These are phyloP conservation scores for Sesbania bispinosa DNA, from an alignment of 306 rosid genomes.

Conservation along the genomic window DNA sequence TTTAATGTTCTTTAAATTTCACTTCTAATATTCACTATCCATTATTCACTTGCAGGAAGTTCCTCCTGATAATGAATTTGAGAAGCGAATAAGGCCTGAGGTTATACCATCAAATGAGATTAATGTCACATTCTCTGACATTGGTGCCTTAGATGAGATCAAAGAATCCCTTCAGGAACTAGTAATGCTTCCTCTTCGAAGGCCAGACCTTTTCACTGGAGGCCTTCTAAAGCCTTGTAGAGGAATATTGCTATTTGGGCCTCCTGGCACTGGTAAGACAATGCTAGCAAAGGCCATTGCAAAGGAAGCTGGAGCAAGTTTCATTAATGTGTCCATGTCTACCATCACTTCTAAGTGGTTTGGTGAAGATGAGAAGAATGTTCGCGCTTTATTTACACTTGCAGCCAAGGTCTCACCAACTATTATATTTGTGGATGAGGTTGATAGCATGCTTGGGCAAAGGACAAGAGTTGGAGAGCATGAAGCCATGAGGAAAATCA, in stretches of 20 bases:
- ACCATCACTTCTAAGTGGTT: slow-evolving; percentile 99
- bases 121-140: slow-evolving; percentile 72
- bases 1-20: no score
- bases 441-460: slow-evolving; percentile 99
- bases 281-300: slow-evolving; percentile 99
- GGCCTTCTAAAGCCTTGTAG: slow-evolving; percentile 95
- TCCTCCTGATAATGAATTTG: slow-evolving; percentile 87
- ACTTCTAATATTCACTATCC: neutral
- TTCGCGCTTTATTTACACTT: slow-evolving; percentile 85
- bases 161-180: slow-evolving; percentile 97
- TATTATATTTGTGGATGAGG: slow-evolving; percentile 95
- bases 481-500: slow-evolving; percentile 97
- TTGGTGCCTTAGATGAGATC: slow-evolving; percentile 84
- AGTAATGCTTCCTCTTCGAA: slow-evolving; percentile 91
- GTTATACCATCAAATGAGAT: slow-evolving; percentile 87
- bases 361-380: slow-evolving; percentile 98
- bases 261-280: slow-evolving; percentile 98
- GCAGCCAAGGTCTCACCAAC: slow-evolving; percentile 96
- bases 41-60: slow-evolving; percentile 52
- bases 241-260: slow-evolving; percentile 89
- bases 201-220: slow-evolving; percentile 95
- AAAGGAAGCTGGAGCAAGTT: slow-evolving; percentile 95
- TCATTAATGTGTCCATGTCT: slow-evolving; percentile 98
- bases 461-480: slow-evolving; percentile 95
- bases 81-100: slow-evolving; percentile 93